Percentiles rank a stretch among this genome's conserved stretches.
Conservation (phyloP, 768 basidiomycete genomes). For the Naganishia randhawae region DNA sequence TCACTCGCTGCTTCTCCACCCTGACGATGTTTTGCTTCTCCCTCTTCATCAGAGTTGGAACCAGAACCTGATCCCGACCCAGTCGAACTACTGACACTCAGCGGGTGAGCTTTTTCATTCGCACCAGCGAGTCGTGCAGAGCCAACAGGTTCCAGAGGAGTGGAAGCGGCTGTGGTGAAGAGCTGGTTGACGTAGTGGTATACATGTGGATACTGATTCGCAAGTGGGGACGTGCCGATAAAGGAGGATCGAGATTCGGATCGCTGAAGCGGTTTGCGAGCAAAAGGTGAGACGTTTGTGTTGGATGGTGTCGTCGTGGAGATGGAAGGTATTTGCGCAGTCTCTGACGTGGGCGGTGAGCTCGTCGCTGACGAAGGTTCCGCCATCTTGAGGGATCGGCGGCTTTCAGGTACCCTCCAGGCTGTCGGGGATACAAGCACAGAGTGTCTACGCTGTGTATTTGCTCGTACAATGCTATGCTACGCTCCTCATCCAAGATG, state of each 20-base stretch:
- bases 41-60: constrained; percentile 37
- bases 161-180: not conserved
- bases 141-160: not conserved
- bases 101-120: constrained; percentile 37
- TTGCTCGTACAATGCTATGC: not conserved
- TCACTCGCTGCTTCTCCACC: not conserved
- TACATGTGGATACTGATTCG: constrained; percentile 42
- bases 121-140: not conserved
- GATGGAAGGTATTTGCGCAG: constrained; percentile 7
- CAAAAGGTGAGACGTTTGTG: not conserved
- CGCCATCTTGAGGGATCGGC: not conserved
- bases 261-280: not conserved
- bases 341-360: not conserved
- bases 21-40: not conserved
- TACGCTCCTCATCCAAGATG: not conserved
- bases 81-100: constrained; percentile 43
- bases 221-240: constrained; percentile 56
- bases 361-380: not conserved
- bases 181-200: constrained; percentile 30
- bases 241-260: constrained; percentile 15
- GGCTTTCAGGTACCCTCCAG: too few species aligned
- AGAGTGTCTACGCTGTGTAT: not conserved
- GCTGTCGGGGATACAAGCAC: not conserved
- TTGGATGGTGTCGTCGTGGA: not conserved
- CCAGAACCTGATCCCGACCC: constrained; percentile 34